phyloP scores from a whole-genome alignment of 768 basidiomycete genomes.

The Tubosaeta sp. region DNA sequence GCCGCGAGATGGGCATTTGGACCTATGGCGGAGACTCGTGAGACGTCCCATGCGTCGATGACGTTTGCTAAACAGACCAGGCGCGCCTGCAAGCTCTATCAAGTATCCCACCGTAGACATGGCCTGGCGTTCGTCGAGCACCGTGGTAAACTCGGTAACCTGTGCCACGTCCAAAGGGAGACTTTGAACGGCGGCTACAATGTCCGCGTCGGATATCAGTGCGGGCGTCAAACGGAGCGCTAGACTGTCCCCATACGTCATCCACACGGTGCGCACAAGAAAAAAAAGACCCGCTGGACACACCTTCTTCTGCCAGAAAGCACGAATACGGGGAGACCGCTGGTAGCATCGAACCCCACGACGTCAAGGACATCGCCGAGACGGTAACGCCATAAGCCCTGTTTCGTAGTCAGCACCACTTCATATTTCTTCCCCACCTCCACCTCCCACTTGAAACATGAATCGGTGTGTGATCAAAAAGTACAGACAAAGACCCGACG shows the following conservation, averaged over 20 bases:
- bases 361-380: background rate
- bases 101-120: background rate
- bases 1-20: background rate
- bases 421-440: background rate
- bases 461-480: background rate
- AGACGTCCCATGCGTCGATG: too few species aligned
- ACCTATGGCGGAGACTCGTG: background rate
- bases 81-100: background rate
- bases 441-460: background rate
- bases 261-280: background rate
- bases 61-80: background rate
- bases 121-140: background rate
- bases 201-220: background rate
- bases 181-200: background rate
- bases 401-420: background rate
- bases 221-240: background rate
- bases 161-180: background rate
- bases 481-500: background rate
- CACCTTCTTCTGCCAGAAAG: background rate
- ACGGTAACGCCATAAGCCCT: background rate
- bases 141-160: background rate
- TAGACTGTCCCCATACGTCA: background rate
- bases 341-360: background rate
- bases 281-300: background rate
- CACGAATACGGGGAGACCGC: background rate